These are phyloP conservation scores for Rusavskia elegans DNA, from an alignment of 495 filamentous ascomycete species.

Conservation along the genomic window DNA sequence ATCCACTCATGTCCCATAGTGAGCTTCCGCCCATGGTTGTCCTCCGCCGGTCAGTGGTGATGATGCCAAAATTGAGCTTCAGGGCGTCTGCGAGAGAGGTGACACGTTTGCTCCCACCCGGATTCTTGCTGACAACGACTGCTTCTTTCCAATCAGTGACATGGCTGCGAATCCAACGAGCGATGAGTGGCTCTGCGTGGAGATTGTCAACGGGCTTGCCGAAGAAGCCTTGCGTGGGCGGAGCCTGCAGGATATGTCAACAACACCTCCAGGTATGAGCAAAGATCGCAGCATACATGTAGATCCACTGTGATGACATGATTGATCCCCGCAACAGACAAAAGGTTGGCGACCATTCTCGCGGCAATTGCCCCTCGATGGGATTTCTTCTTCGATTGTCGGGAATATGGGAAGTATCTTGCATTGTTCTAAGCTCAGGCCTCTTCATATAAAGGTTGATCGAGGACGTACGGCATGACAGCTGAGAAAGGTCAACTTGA, in stretches of 20 bases:
- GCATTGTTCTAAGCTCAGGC: slow-evolving; percentile 24
- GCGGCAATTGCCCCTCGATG: slow-evolving; percentile 94
- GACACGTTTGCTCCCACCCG: slow-evolving; percentile 89
- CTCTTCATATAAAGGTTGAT: slow-evolving; percentile 13
- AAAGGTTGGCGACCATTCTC: slow-evolving; percentile 88
- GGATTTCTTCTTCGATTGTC: slow-evolving; percentile 98
- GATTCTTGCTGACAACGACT: slow-evolving; percentile 95
- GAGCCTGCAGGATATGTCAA: slow-evolving; percentile 31
- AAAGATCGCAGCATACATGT: slow-evolving; percentile 38
- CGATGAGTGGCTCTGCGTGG: slow-evolving; percentile 88
- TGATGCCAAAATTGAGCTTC: slow-evolving; percentile 93
- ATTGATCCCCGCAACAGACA: slow-evolving; percentile 83
- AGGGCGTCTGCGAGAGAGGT: slow-evolving; percentile 93
- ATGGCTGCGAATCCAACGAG: slow-evolving; percentile 85
- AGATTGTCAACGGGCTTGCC: slow-evolving; percentile 95
- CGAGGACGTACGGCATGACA: slow-evolving; percentile 63
- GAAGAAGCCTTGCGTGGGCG: slow-evolving; percentile 99
- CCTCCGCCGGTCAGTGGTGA: slow-evolving; percentile 81
- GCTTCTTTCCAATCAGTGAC: slow-evolving; percentile 76
- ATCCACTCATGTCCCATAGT: slow-evolving; percentile 47
- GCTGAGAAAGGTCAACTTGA: slow-evolving; percentile 36
- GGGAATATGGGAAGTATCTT: slow-evolving; percentile 92
- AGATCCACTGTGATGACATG: slow-evolving; percentile 96
- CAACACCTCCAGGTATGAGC: background rate
- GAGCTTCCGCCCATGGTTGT: slow-evolving; percentile 29